Conservation (phyloP, 441 rosid genomes). For the Brassica balearica region DNA sequence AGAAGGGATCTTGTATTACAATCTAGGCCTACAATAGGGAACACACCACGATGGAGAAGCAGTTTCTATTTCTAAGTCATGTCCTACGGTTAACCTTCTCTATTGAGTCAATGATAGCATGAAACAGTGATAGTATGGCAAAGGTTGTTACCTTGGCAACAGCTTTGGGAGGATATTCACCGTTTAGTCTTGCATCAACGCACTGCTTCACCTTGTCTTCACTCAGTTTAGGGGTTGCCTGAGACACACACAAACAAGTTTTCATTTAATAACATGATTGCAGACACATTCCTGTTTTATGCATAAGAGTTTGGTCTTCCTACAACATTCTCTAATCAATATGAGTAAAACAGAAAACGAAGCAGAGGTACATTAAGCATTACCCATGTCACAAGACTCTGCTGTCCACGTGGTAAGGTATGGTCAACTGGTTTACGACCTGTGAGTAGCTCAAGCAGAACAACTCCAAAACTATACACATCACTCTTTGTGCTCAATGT, state of each 20-base stretch:
- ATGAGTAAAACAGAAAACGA: slow-evolving; percentile 11
- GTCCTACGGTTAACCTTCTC: background rate
- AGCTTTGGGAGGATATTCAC: slow-evolving; percentile 67
- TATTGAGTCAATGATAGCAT: background rate
- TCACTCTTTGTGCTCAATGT: slow-evolving; percentile 65
- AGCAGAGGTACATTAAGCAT: slow-evolving; percentile 8
- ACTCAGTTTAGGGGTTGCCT: slow-evolving; percentile 73
- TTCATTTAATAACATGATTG: background rate
- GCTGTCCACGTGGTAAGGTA: slow-evolving; percentile 68
- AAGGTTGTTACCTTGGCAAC: slow-evolving; percentile 78
- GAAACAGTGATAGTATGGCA: too few species aligned
- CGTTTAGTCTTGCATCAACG: slow-evolving; percentile 61
- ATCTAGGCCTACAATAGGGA: slow-evolving; percentile 21
- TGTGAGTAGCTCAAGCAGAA: slow-evolving; percentile 69
- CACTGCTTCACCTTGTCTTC: slow-evolving; percentile 76
- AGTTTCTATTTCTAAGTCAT: background rate
- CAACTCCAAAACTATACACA: slow-evolving; percentile 69
- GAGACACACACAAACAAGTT: slow-evolving; percentile 30
- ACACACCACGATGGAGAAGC: background rate
- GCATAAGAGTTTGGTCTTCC: slow-evolving; percentile 9
- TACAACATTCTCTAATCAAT: slow-evolving; percentile 3
- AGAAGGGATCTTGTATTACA: background rate
- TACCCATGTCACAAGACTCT: slow-evolving; percentile 79
- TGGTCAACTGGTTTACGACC: slow-evolving; percentile 72
- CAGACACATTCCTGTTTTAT: background rate